phyloP scores from a whole-genome alignment of 2,329 filamentous ascomycete species.

The Neocucurbitaria cava region DNA sequence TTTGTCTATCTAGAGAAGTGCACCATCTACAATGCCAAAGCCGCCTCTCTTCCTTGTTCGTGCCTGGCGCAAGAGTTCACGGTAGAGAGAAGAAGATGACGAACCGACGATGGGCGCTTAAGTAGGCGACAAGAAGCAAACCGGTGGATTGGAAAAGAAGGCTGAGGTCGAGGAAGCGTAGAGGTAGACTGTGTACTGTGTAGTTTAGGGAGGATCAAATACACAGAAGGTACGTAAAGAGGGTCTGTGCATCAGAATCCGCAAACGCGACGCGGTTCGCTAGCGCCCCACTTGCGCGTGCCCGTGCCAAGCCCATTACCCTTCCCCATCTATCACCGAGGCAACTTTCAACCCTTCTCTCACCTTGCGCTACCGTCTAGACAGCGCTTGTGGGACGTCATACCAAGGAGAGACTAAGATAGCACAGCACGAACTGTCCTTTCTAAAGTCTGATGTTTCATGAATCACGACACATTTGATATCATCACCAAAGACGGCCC shows the following conservation, averaged over 20 bases:
- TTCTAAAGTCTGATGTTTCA: too few relatives aligned
- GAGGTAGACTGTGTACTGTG: slow-evolving; percentile 3
- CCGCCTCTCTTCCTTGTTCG: slow-evolving; percentile 3
- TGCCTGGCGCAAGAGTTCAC: neutral
- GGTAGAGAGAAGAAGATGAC: neutral
- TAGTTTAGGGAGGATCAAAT: slow-evolving; percentile 5
- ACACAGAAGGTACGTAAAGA: slow-evolving; percentile 12
- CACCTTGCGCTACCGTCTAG: neutral
- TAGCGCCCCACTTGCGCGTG: slow-evolving; percentile 28
- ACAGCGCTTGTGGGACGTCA: too few relatives aligned
- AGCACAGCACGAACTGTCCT: too few relatives aligned
- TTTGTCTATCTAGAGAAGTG: slow-evolving; percentile 14
- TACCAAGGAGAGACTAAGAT: too few relatives aligned
- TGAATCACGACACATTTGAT: too few relatives aligned
- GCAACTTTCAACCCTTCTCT: neutral
- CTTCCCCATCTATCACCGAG: slow-evolving; percentile 12
- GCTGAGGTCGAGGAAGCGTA: slow-evolving; percentile 1
- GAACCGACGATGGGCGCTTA: neutral
- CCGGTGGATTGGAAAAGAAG: slow-evolving; percentile 1
- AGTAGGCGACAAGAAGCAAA: slow-evolving; percentile 1
- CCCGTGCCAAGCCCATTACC: slow-evolving; percentile 31
- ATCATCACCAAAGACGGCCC: too few relatives aligned
- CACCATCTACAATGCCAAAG: slow-evolving; percentile 13
- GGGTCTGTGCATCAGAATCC: slow-evolving; percentile 30
- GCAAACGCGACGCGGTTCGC: slow-evolving; percentile 33